Conservation (phyloP, 1,284 basidiomycete species). For the Rhizopogon hawkerae region DNA sequence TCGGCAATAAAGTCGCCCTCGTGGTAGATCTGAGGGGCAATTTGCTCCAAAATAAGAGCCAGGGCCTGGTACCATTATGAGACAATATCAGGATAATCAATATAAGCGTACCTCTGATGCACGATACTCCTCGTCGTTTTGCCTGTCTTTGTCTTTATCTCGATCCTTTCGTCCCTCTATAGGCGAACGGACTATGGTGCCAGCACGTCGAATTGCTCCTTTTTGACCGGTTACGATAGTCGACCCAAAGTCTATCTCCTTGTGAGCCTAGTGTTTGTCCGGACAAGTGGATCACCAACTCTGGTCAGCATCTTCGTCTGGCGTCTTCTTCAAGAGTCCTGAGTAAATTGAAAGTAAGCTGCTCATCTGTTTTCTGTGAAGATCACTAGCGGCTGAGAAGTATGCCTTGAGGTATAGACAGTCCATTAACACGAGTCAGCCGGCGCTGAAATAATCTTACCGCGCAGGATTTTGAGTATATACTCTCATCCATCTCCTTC, state of each 20-base stretch:
- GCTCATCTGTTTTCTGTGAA: slow-evolving; percentile 76
- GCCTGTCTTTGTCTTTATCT: slow-evolving; percentile 61
- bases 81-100: background rate
- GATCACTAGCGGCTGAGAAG: slow-evolving; percentile 74
- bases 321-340: slow-evolving; percentile 54
- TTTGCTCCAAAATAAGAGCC: slow-evolving; percentile 64
- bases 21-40: slow-evolving; percentile 68
- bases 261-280: background rate
- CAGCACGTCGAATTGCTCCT: slow-evolving; percentile 62
- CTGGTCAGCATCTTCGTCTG: slow-evolving; percentile 65
- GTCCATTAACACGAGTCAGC: background rate
- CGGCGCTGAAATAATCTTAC: slow-evolving; percentile 40
- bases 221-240: slow-evolving; percentile 30
- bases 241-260: slow-evolving; percentile 40
- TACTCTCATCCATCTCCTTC: slow-evolving; percentile 86
- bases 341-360: slow-evolving; percentile 57
- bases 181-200: slow-evolving; percentile 67
- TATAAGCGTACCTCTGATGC: slow-evolving; percentile 54
- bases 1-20: slow-evolving; percentile 89
- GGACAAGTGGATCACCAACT: slow-evolving; percentile 33
- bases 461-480: slow-evolving; percentile 81
- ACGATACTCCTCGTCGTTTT: slow-evolving; percentile 50
- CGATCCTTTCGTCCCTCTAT: slow-evolving; percentile 45
- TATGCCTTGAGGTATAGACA: slow-evolving; percentile 53
- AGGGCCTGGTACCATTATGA: slow-evolving; percentile 50